Conservation (phyloP, 2,329 filamentous ascomycete species). For the Pestalotiopsis sp. region DNA sequence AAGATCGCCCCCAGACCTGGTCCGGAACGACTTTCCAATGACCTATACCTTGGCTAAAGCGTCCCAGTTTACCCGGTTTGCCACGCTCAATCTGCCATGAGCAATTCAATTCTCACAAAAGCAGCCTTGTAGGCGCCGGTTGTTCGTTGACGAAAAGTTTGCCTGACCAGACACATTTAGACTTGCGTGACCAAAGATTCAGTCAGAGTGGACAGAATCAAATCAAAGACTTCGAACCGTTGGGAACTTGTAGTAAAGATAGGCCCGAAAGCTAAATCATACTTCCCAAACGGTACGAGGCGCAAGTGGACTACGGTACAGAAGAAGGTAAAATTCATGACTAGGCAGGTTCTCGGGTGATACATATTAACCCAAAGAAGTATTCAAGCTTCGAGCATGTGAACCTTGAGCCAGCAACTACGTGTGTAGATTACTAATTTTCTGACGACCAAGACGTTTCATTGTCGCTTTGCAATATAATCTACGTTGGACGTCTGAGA, state of each 20-base stretch:
- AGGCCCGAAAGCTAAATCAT: constrained; percentile 17
- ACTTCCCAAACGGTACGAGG: not conserved
- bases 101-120: constrained; percentile 16
- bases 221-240: constrained; percentile 12
- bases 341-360: no score
- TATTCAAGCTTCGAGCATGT: not conserved
- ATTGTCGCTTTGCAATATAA: not conserved
- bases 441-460: not conserved
- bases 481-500: not conserved
- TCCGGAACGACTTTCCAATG: not conserved
- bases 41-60: not conserved
- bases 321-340: constrained; percentile 19
- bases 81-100: constrained; percentile 19
- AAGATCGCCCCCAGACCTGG: not conserved
- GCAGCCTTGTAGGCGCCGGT: constrained; percentile 27
- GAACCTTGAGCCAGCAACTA: not conserved
- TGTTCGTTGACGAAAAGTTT: constrained; percentile 29
- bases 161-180: constrained; percentile 10
- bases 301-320: not conserved
- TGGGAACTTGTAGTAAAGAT: constrained; percentile 12
- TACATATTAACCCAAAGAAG: no score
- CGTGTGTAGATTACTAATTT: not conserved
- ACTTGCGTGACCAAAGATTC: not conserved
- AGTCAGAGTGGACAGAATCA: constrained; percentile 1
- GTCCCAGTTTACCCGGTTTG: not conserved